Base-by-base conservation (phyloP, 2,329 filamentous ascomycete genomes). In the Pyricularia grisea region DNA sequence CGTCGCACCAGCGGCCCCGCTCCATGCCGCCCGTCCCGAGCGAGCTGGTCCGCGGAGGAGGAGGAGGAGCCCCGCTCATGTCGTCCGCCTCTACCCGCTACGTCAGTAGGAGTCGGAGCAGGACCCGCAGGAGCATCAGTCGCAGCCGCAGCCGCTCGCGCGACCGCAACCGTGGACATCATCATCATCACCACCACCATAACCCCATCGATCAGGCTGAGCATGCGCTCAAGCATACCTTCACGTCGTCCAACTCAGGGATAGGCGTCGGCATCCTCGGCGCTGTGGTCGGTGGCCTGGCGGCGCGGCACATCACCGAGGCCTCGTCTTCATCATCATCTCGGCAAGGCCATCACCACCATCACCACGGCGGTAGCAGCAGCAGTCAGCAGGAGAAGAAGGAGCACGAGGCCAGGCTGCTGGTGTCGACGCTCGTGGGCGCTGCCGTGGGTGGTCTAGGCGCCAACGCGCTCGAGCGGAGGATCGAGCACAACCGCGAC, bases 401-500 rank as follows among this genome's bases (percentile, higher is more conserved):
- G 65, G 77, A 76, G 76, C n/a, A 74, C 67, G 69, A 71, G 65
- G 68, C 72, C 4, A 73, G 76, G 42, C 76, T 77, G 67, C 75
- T 83, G 67, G 74, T 86, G 20, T 82, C 83, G 3, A 85, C 85
- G 11, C 76, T 87, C 11, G 78, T 87, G 3, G 85, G 85, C 2
- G 85, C 84, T 1, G 82, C 85, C 3, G 84, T 85, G 0, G 85
- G 84, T 2, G 85, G 84, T 3, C 78, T 87, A 11, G 84, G 84
- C 4, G 85, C 84, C 14, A 87, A 85, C 68, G 83, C 81, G 17
- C 74, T 85, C 50, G 80, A 82, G 71, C 81, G 79, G 71, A 77
- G 77, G 65, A 74, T 84, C 12, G 81, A 83, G 72, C 74, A 75
- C 67, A 76, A 77, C 7, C 75, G 76, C 14, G 76, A 77, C 17